Evolutionary conservation across 2,329 filamentous ascomycete genomes (phyloP).

Genomic region (Pseudocercospora macadamiae): DNA sequence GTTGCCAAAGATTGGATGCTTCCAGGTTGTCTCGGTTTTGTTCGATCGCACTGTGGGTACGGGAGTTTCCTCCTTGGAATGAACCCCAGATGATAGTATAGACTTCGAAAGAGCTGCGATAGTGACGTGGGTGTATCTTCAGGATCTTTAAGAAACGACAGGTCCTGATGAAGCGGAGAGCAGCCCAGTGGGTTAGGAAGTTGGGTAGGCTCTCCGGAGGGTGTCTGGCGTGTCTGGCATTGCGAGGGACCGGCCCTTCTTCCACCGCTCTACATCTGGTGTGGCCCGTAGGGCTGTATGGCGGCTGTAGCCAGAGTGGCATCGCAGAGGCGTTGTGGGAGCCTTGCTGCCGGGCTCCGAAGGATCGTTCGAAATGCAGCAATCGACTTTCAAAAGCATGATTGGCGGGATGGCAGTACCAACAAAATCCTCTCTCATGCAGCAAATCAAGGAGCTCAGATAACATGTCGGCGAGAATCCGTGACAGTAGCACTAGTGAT

Average conservation of each 20-base stretch:
- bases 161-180: not conserved
- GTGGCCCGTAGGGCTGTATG: not conserved
- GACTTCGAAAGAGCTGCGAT: not conserved
- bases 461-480: conserved; percentile 1
- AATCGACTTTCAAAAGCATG: not conserved
- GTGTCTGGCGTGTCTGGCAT: not conserved
- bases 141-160: not conserved
- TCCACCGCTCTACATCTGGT: not conserved
- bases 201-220: not conserved
- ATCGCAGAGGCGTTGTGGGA: not conserved
- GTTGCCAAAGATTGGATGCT: not conserved
- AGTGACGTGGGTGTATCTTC: not conserved
- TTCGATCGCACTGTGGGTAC: too few species aligned
- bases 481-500: not conserved
- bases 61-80: too few species aligned
- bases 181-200: not conserved
- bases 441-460: conserved; percentile 1
- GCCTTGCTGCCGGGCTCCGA: not conserved
- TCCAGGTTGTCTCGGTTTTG: not conserved
- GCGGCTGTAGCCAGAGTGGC: not conserved
- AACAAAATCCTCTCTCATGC: not conserved
- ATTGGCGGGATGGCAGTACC: not conserved
- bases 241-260: not conserved
- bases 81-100: too few species aligned
- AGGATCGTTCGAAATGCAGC: not conserved